These are phyloP conservation scores for Lepiota subincarnata DNA, from an alignment of 768 basidiomycete genomes.

Conservation along the genomic window DNA sequence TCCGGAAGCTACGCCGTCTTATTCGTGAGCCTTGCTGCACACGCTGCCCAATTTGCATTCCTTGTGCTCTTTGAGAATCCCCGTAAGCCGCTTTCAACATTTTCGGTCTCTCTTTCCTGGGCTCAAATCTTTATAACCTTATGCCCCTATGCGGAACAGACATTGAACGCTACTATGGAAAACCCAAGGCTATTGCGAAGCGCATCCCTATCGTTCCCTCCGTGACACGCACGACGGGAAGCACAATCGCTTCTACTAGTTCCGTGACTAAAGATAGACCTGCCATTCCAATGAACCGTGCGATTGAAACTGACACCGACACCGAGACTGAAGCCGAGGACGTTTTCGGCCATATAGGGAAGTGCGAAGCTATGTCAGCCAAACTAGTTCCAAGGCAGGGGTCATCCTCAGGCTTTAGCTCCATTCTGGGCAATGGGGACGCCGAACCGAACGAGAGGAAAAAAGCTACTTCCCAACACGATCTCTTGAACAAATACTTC, in stretches of 20 bases:
- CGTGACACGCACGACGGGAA: conserved; percentile 7
- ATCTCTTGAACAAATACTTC: conserved; percentile 88
- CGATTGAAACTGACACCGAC: conserved; percentile 59
- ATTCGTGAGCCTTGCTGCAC: conserved; percentile 90
- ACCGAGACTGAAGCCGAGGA: conserved; percentile 33
- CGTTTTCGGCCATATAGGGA: conserved; percentile 1
- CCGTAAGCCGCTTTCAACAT: conserved; percentile 51
- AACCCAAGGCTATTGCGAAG: conserved; percentile 84
- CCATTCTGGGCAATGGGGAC: conserved; percentile 23
- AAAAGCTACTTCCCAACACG: conserved; percentile 69
- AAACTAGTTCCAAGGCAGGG: conserved; percentile 23
- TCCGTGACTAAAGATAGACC: conserved; percentile 15
- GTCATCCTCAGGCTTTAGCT: conserved; percentile 31
- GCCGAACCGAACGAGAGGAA: conserved; percentile 18
- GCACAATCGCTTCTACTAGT: conserved; percentile 12
- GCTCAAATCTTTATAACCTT: not conserved
- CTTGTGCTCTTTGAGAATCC: conserved; percentile 95
- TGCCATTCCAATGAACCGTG: conserved; percentile 52
- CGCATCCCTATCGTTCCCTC: conserved; percentile 58
- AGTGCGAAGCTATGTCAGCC: not conserved
- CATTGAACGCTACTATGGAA: conserved; percentile 91
- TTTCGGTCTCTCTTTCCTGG: not conserved
- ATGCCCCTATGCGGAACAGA: conserved; percentile 41
- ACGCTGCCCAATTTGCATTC: conserved; percentile 96
- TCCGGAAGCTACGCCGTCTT: conserved; percentile 86